Conservation (phyloP, 306 rosid species). For the Comarum palustre region DNA sequence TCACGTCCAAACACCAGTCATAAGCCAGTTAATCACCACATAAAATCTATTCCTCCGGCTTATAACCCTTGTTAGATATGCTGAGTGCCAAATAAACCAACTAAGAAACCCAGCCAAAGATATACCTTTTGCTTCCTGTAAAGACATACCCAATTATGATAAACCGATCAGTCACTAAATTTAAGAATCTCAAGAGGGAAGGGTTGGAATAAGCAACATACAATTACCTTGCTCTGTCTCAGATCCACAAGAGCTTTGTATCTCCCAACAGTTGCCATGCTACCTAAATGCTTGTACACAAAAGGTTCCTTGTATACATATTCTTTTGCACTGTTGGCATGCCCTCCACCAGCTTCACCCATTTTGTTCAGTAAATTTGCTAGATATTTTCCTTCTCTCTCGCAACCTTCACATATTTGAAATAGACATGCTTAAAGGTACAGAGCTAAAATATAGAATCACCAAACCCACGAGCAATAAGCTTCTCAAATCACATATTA, state of each 20-base stretch:
- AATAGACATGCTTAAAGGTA: slow-evolving; percentile 8
- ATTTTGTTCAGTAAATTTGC: slow-evolving; percentile 61
- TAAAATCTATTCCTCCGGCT: slow-evolving; percentile 98
- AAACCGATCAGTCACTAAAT: slow-evolving; percentile 11
- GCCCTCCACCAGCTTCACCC: slow-evolving; percentile 70
- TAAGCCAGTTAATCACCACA: slow-evolving; percentile 91
- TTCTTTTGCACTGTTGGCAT: slow-evolving; percentile 50
- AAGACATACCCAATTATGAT: slow-evolving; percentile 1
- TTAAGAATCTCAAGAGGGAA: slow-evolving; percentile 3
- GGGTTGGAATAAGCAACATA: background rate
- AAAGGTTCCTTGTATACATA: slow-evolving; percentile 57
- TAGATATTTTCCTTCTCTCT: slow-evolving; percentile 87
- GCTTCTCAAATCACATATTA: background rate
- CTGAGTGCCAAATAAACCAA: slow-evolving; percentile 89
- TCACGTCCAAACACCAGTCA: slow-evolving; percentile 90
- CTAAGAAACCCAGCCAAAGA: slow-evolving; percentile 80
- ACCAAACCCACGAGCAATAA: background rate
- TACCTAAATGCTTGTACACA: slow-evolving; percentile 88
- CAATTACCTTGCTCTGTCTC: slow-evolving; percentile 75
- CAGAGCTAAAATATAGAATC: background rate
- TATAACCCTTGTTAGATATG: slow-evolving; percentile 78
- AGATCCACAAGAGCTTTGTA: slow-evolving; percentile 98
- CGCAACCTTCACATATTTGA: slow-evolving; percentile 69
- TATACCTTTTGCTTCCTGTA: slow-evolving; percentile 74
- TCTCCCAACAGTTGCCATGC: slow-evolving; percentile 95